phyloP scores from a whole-genome alignment of 1,284 basidiomycete species.

The Bondarzewia mesenterica region DNA sequence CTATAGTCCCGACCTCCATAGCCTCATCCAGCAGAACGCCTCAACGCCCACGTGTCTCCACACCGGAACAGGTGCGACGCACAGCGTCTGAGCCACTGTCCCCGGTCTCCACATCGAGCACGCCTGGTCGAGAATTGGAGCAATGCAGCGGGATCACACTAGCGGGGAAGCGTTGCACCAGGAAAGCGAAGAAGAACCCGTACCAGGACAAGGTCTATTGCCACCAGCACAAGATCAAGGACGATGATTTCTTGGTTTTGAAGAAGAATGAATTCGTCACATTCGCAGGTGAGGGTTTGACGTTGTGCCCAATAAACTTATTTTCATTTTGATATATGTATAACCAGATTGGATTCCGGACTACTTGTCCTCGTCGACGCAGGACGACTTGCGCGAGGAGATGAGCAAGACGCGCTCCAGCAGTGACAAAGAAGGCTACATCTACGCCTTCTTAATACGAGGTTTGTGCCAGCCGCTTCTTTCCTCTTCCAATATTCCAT shows the following conservation, averaged over 20 bases:
- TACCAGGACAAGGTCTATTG: background rate
- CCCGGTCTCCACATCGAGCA: conserved; percentile 18
- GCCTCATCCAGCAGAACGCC: too few species aligned
- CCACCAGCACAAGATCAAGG: background rate
- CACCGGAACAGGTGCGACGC: too few species aligned
- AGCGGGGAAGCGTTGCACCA: too few species aligned
- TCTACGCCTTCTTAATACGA: conserved; percentile 71
- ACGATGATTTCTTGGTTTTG: conserved; percentile 35
- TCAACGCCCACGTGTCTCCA: too few species aligned
- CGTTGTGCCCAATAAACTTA: background rate
- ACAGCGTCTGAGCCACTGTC: conserved; percentile 58
- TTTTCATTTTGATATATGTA: conserved; percentile 2
- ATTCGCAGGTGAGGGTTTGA: conserved; percentile 38
- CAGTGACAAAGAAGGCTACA: conserved; percentile 61
- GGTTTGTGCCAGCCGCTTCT: too few species aligned
- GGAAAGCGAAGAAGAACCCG: too few species aligned
- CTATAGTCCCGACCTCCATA: too few species aligned
- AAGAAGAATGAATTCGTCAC: conserved; percentile 40
- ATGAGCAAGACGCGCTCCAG: conserved; percentile 60
- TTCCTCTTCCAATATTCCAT: too few species aligned
- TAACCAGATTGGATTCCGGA: conserved; percentile 57
- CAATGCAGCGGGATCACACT: too few species aligned
- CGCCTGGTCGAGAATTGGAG: conserved; percentile 12
- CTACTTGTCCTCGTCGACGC: conserved; percentile 56
- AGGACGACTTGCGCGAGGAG: conserved; percentile 52